Evolutionary conservation across 768 basidiomycete genomes (phyloP).

Genomic region (Leccinum imitatum): DNA sequence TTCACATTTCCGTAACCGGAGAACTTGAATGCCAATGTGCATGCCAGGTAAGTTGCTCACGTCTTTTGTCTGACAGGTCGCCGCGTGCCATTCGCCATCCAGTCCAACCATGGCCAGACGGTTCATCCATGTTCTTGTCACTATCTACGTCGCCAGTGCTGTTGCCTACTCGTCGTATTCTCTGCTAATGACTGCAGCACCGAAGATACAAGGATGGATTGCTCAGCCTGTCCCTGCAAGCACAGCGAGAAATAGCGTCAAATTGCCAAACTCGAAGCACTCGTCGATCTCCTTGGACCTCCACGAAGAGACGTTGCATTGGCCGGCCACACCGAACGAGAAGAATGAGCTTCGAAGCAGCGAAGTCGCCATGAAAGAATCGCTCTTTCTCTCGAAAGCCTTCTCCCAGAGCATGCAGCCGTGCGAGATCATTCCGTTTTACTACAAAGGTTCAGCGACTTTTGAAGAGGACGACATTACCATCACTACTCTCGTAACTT

Average conservation of each 20-base stretch:
- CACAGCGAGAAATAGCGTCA: not conserved
- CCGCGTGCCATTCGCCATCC: not conserved
- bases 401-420: constrained; percentile 71
- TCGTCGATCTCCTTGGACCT: constrained; percentile 1
- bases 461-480: constrained; percentile 72
- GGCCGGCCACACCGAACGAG: constrained; percentile 14
- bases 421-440: constrained; percentile 77
- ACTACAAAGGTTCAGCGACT: constrained; percentile 61
- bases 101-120: constrained; percentile 11
- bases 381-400: constrained; percentile 63
- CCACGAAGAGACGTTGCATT: constrained; percentile 22
- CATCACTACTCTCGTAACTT: constrained; percentile 82
- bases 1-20: not conserved
- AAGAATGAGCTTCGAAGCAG: not conserved
- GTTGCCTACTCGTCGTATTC: constrained; percentile 33
- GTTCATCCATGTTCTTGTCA: constrained; percentile 15
- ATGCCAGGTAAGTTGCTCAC: not conserved
- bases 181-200: constrained; percentile 16
- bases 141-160: constrained; percentile 28
- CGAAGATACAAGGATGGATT: constrained; percentile 11
- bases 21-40: constrained; percentile 17
- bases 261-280: constrained; percentile 1
- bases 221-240: not conserved
- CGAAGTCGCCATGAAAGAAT: constrained; percentile 41
- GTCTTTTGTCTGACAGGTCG: not conserved